Base-by-base conservation (phyloP, 176 grass and related monocot species). In the Hordeum marinum region DNA sequence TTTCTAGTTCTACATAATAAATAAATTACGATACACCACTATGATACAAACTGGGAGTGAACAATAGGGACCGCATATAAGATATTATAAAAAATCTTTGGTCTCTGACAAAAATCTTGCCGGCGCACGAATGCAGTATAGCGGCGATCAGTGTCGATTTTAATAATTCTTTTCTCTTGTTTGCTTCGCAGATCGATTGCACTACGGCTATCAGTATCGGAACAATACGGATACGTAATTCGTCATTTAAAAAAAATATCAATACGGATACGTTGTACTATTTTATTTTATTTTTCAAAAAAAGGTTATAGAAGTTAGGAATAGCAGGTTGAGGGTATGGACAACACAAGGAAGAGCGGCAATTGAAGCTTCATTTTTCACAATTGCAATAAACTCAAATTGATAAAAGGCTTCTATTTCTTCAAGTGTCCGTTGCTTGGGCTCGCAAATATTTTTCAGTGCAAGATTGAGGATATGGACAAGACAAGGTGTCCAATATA, bases 401-500 rank as follows among this genome's bases (percentile, higher is more conserved):
- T 11, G 11, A 27, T 14, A 1, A 11, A 29, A 63, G 11, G 1
- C 25, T 29, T 62, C 76, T 14, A 6, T 4, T 17, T 41, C 40
- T 37, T n/a, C 41, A 62, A 21, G 21, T 14, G 40, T 42, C 40
- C 40, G 9, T 9, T 15, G 3, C 59, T 63, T 63, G 24, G 34
- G 57, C 7, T 29, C 76, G 42, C 12, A 40, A 63, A 27, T 63
- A 63, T 21, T 63, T 63, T 14, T 62, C 60, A 63, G 25, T 5
- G 60, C 60, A 63, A 78, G 57, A 24, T 78, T 78, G 2, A 63
- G 76, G 31, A 57, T 78, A n/a, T 79, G 76, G 35, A 54, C 45
- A 32, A 54, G 26, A 75, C 45, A 54, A 31, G 26, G 25, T 52
- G 72, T 75, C 72, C 45, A 79, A 42, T 42, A 79, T 26, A 63